Conservation (phyloP, 768 basidiomycete species). For the Suillus sp. region DNA sequence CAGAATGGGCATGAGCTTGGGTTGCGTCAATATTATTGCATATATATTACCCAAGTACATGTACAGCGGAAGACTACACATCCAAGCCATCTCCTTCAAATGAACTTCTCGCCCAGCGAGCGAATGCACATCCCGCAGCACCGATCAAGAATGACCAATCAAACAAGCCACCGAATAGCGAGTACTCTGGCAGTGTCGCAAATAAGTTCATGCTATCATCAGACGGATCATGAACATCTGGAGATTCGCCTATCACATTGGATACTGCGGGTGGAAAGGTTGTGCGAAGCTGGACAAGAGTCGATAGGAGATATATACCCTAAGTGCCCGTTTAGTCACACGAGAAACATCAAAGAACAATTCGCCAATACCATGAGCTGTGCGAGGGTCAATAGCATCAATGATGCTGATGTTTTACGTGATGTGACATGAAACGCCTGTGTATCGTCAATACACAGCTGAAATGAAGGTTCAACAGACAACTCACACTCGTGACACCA, state of each 20-base stretch:
- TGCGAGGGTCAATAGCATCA: conserved; percentile 76
- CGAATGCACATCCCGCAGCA: conserved; percentile 47
- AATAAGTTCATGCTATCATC: conserved; percentile 54
- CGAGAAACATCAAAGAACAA: conserved; percentile 7
- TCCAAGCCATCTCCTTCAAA: conserved; percentile 24
- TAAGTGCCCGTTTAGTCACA: conserved; percentile 27
- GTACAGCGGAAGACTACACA: conserved; percentile 8
- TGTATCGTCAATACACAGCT: not conserved
- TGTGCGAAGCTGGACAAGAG: conserved; percentile 78
- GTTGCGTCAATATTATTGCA: too few species aligned
- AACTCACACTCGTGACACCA: conserved; percentile 61
- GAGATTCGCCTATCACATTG: conserved; percentile 17
- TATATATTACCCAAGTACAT: too few species aligned
- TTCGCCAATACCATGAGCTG: conserved; percentile 70
- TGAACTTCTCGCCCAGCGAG: conserved; percentile 55
- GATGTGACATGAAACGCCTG: conserved; percentile 67
- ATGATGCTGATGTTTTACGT: conserved; percentile 67
- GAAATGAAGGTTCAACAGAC: conserved; percentile 7
- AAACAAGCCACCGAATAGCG: conserved; percentile 73
- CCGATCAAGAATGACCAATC: conserved; percentile 71
- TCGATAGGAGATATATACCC: conserved; percentile 85
- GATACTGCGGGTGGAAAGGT: conserved; percentile 66
- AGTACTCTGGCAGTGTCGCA: conserved; percentile 69
- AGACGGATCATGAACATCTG: conserved; percentile 11
- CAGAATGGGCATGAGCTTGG: too few species aligned